phyloP scores from a whole-genome alignment of 495 filamentous ascomycete species.

The Penicillium paxilli region DNA sequence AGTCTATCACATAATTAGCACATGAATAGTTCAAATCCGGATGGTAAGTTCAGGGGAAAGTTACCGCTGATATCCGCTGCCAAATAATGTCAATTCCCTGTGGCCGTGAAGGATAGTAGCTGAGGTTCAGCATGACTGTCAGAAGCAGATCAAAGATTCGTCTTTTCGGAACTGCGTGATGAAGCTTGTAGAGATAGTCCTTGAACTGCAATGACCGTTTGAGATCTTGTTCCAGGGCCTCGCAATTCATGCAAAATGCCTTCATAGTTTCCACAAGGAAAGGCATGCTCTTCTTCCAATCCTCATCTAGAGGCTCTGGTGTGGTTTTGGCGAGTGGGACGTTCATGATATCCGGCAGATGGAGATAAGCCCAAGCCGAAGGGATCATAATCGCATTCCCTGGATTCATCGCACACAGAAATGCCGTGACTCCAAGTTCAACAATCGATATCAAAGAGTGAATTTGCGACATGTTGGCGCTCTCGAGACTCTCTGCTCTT shows the following conservation, averaged over 20 bases:
- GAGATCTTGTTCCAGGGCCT: background rate
- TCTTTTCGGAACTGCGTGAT: background rate
- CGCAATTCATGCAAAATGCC: background rate
- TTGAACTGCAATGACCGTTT: background rate
- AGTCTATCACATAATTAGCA: background rate
- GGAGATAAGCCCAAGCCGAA: constrained; percentile 10
- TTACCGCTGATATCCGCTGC: background rate
- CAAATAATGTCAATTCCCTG: background rate
- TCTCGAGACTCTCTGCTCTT: no score
- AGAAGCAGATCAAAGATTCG: constrained; percentile 11
- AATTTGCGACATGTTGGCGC: background rate
- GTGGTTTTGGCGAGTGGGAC: background rate
- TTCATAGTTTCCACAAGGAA: background rate
- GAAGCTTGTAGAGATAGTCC: background rate
- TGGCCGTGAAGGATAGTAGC: constrained; percentile 1
- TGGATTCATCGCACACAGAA: constrained; percentile 9
- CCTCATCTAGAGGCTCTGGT: background rate
- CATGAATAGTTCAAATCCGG: background rate
- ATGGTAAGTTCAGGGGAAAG: background rate
- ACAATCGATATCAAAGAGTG: background rate
- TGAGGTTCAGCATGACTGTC: constrained; percentile 9
- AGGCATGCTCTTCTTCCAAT: background rate
- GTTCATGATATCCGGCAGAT: constrained; percentile 1
- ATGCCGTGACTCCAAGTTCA: background rate
- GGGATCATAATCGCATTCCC: constrained; percentile 7